Evolutionary conservation across 768 basidiomycete genomes (phyloP), one percentile per base, ranked within the genome.

Genomic region (Rhizopogon roseolus): DNA sequence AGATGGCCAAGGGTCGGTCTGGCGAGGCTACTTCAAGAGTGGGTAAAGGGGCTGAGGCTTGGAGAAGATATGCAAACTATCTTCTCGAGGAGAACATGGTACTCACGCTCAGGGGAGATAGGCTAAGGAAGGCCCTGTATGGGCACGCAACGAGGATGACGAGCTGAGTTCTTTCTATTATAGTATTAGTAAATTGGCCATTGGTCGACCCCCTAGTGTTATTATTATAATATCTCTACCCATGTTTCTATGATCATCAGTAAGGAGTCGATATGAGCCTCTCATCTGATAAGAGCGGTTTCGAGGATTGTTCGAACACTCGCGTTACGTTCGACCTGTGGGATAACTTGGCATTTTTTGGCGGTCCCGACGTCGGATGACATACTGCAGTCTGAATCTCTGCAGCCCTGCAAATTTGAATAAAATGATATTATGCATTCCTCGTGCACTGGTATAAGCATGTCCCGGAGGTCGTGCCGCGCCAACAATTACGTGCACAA

Each of bases 1-100:
- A 71, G 65, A 62, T 71, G 60, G 41, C 41, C 9, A 65, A 60
- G 55, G 65, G 60, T 38, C 59, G 40, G 32, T 49, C 44, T 17
- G 53, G 54, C 36, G 58, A 60, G 54, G 45, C 52, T 4, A 49
- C 55, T 43, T 49, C 56, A 16, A 62, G 55, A 37, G 66, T 66
- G 13, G 74, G 71, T 8, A 76, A 71, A 60, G 81, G 81, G 5
- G 71, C 66, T 9, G 81, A 72, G 41, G 78, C 80, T 19, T 88
- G 86, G 87, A 71, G 71, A 56, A 72, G 84, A 56, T 88, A 84
- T 62, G 78, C 78, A 22, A 66, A 81, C 50, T 88, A 77, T 65
- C 60, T 88, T 62, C 64, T 68, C 11, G 76, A 79, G 28, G 68
- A 73, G 13, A 77, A 74, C 34, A 65, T 85, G 63, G 85, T 88